Evolutionary conservation across 2,329 filamentous ascomycete genomes (phyloP), one percentile per base, ranked within the genome.

Genomic region (Aspergillus sp.): DNA sequence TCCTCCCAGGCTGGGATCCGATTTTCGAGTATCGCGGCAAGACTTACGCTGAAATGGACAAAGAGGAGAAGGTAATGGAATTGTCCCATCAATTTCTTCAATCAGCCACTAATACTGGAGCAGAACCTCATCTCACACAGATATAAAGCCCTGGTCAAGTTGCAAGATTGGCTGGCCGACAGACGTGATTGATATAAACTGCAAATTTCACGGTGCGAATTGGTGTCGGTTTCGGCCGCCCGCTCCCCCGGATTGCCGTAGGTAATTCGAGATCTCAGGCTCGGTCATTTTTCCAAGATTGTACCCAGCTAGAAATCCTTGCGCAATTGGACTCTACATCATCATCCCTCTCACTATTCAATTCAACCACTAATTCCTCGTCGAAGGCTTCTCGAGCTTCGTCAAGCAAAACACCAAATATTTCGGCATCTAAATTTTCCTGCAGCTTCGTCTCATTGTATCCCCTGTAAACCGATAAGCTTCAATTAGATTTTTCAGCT

Each of bases 21-120:
- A 89, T 96, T 65, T 99, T 99, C 70, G 95, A 99, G 79, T 94
- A 96, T 68, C 85, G 96, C 65, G 93, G 93, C 44, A 82, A 91
- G 78, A 99, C 95, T 80, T 89, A 96, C 74, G 95, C 95, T 27
- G 95, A 99, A 80, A 99, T 99, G 95, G 90, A 92, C 54, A 93
- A 88, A 64, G 81, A 90, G 77, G 91, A 91, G 81, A 94, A 96
- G 90, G 92, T 93, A 82, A 60, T 53, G 53, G 6, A 13, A 21
- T 42, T 51, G 10, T 42, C 23, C 32, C 42, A 36, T 42, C 2
- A 36, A 8, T 23, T 39, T 32, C 36, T 25, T 13, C 17, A n/a
- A 39, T 17, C 38, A 25, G 4, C n/a, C 38, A 48, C 67, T 71
- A 60, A 74, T 66, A 27, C 55, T 54, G 25, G 30, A 51, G 55